phyloP scores from a whole-genome alignment of 2,329 filamentous ascomycete genomes.

The Canariomyces notabilis region DNA sequence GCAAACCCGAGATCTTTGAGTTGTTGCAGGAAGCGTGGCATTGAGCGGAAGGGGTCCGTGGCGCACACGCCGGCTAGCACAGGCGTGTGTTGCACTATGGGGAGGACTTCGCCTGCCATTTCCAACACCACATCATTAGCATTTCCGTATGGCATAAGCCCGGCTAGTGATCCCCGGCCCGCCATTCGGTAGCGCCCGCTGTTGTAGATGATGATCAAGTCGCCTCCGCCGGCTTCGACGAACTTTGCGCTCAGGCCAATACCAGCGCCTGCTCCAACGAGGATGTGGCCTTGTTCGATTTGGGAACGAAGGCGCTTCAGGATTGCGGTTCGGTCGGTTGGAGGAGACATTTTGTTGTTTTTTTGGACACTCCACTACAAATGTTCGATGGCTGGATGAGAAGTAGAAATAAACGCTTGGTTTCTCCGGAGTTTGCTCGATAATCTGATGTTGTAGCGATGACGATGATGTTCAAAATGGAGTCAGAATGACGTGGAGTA shows the following conservation, averaged over 20 bases:
- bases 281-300: slow-evolving; percentile 50
- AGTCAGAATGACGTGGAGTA: too few relatives aligned
- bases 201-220: slow-evolving; percentile 70
- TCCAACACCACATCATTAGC: slow-evolving; percentile 65
- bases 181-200: slow-evolving; percentile 70
- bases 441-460: too few relatives aligned
- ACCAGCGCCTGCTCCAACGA: slow-evolving; percentile 65
- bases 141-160: slow-evolving; percentile 66
- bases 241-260: slow-evolving; percentile 68
- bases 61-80: slow-evolving; percentile 68
- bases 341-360: slow-evolving; percentile 45
- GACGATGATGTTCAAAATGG: too few relatives aligned
- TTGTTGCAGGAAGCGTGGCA: slow-evolving; percentile 54
- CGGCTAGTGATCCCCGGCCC: slow-evolving; percentile 62
- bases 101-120: slow-evolving; percentile 63
- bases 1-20: slow-evolving; percentile 60
- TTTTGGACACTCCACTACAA: not conserved
- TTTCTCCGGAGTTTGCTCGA: too few relatives aligned
- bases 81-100: slow-evolving; percentile 57
- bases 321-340: slow-evolving; percentile 51
- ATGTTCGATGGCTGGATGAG: not conserved
- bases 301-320: slow-evolving; percentile 49
- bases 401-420: too few relatives aligned
- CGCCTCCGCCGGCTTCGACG: slow-evolving; percentile 62
- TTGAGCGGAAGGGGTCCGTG: slow-evolving; percentile 63